Evolutionary conservation across 1,284 basidiomycete genomes (phyloP).

Genomic region (Sporisorium scitamineum): DNA sequence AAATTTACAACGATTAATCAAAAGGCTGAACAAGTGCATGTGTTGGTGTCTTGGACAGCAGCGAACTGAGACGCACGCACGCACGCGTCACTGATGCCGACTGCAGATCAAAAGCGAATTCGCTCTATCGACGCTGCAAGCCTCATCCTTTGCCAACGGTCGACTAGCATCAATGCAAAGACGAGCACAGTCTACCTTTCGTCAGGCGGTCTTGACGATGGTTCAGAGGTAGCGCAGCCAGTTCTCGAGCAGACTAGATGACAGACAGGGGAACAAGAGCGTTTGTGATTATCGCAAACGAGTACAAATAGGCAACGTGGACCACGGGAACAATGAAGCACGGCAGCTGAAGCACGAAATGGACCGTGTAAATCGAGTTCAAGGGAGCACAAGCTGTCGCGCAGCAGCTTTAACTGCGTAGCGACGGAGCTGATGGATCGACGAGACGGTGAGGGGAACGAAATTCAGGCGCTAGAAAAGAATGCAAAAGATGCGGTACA

Average conservation of each 20-base stretch:
- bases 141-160: no score
- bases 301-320: not conserved
- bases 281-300: constrained; percentile 6
- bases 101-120: constrained; percentile 20
- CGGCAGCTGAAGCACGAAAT: not conserved
- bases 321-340: not conserved
- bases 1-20: not conserved
- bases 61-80: constrained; percentile 18
- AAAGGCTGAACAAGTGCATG: constrained; percentile 11
- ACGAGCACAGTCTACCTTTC: no score
- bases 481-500: constrained; percentile 12
- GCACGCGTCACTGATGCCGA: constrained; percentile 26
- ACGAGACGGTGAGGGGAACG: not conserved
- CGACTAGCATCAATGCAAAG: not conserved
- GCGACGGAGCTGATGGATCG: not conserved
- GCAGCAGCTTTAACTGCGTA: constrained; percentile 1
- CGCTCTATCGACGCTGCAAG: constrained; percentile 8
- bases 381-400: not conserved
- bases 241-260: not conserved
- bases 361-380: not conserved
- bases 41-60: constrained; percentile 31
- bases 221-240: no score
- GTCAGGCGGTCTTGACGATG: no score
- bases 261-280: not conserved
- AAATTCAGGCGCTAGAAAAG: not conserved